Conservation (phyloP, 768 basidiomycete genomes). For the Dentipellis sp. region DNA sequence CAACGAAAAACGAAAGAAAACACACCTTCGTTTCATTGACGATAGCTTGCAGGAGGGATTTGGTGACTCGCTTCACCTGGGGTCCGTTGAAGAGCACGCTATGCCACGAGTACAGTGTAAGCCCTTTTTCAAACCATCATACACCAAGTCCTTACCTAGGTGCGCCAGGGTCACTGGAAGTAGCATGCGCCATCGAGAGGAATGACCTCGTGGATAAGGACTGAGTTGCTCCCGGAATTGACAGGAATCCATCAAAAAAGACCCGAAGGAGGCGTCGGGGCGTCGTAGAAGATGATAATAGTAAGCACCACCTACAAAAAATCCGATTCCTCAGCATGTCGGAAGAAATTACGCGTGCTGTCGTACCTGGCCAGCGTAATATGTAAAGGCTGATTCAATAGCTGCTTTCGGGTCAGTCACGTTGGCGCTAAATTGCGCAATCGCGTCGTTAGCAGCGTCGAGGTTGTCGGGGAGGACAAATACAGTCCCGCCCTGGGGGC, state of each 20-base stretch:
- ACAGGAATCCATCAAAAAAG: constrained; percentile 46
- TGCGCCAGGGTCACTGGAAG: constrained; percentile 15
- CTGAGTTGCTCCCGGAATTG: constrained; percentile 27
- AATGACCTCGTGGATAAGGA: constrained; percentile 34
- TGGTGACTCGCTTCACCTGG: not conserved
- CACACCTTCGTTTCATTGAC: constrained; percentile 35
- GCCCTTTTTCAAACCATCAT: too few species aligned
- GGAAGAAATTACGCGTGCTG: not conserved
- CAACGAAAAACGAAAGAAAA: not conserved
- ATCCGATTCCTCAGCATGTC: not conserved
- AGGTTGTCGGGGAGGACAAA: not conserved
- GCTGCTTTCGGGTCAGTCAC: not conserved
- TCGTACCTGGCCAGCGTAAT: not conserved
- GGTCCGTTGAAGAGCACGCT: not conserved
- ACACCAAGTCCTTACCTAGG: not conserved
- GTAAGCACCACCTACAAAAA: constrained; percentile 19
- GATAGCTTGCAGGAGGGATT: constrained; percentile 27
- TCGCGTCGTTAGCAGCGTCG: not conserved
- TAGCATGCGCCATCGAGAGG: constrained; percentile 28
- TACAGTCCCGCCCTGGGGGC: not conserved
- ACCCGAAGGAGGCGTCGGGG: constrained; percentile 35
- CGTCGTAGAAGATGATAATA: constrained; percentile 50
- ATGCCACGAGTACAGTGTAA: not conserved
- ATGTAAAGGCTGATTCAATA: not conserved
- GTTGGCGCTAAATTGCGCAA: not conserved